Base-by-base conservation (phyloP, 1,284 basidiomycete genomes). In the Kwoniella shivajii region DNA sequence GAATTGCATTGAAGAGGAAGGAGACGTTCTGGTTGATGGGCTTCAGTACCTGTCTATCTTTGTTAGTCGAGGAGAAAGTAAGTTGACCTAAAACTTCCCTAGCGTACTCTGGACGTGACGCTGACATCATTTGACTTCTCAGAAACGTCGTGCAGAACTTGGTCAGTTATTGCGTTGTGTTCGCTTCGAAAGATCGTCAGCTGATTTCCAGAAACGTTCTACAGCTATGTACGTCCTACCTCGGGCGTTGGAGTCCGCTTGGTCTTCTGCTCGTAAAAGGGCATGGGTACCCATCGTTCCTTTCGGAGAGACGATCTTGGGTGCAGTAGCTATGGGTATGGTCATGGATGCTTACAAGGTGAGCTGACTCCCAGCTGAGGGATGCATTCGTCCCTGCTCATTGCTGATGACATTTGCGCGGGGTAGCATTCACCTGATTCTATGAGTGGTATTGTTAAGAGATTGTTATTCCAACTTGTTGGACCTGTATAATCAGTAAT, bases 211-310 rank as follows among this genome's bases (percentile, higher is more conserved):
- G 2, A 13, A 6, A 9, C 2, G 6, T 1, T 36, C 6, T 20
- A 24, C 30, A 73, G 92, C 94, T 27, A 94, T 96, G 87, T 99
- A 95, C 75, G 92, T 92, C 3, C 79, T 97, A 37, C 94, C 94
- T n/a, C 91, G 92, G 76, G 90, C 86, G 0, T 75, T 95, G 42
- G 92, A 95, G 79, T 89, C 88, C 54, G 85, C 85, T 11, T 98
- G 94, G 93, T 82, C 86, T 1, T 84, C 87, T 65, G 85, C 88
- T 14, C 77, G 90, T 39, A 87, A 88, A 16, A 85, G 87, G 61
- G 87, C 89, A 0, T 86, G 85, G 78, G 86, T 94, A 22, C 88
- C 89, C 3, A 78, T 80, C 50, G 81, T 83, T 1, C 83, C 78
- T 75, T 84, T 78, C 82, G 90, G 69, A 81, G 90, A 70, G 82